A percentile compares a stretch with the other conserved stretches of the same genome.
phyloP scores from a whole-genome alignment of 2,329 filamentous ascomycete genomes.

The Sporothrix inflata region DNA sequence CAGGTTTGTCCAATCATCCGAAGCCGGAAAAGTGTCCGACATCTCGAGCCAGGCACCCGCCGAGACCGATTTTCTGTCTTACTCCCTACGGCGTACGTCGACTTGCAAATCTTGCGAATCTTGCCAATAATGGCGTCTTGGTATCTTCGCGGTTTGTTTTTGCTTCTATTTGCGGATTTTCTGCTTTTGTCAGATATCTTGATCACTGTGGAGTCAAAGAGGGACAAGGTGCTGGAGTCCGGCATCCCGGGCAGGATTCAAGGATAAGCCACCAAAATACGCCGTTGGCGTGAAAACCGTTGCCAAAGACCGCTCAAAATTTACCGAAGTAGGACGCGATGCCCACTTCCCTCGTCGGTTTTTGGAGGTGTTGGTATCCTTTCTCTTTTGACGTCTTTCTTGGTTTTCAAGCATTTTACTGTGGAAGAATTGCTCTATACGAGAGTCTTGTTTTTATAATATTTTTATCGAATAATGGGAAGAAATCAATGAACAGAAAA shows the following conservation, averaged over 20 bases:
- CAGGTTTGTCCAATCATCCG: no score
- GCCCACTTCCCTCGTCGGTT: constrained; percentile 8
- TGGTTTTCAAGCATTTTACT: no score
- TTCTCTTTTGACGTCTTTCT: not conserved
- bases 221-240: not conserved
- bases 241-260: constrained; percentile 1
- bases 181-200: not conserved
- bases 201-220: not conserved
- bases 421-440: no score
- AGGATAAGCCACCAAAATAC: not conserved
- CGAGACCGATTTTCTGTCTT: not conserved
- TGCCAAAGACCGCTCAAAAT: not conserved
- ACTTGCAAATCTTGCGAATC: not conserved
- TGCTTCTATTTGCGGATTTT: not conserved
- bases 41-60: not conserved
- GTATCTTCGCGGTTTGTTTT: not conserved
- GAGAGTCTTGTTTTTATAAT: no score
- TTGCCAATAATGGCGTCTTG: not conserved
- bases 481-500: no score
- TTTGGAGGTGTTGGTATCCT: not conserved
- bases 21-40: not conserved
- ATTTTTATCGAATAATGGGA: no score
- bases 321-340: not conserved
- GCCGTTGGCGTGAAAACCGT: not conserved
- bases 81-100: not conserved